Conservation (phyloP, 805 yeast genomes). For the Ogataea neopini region DNA sequence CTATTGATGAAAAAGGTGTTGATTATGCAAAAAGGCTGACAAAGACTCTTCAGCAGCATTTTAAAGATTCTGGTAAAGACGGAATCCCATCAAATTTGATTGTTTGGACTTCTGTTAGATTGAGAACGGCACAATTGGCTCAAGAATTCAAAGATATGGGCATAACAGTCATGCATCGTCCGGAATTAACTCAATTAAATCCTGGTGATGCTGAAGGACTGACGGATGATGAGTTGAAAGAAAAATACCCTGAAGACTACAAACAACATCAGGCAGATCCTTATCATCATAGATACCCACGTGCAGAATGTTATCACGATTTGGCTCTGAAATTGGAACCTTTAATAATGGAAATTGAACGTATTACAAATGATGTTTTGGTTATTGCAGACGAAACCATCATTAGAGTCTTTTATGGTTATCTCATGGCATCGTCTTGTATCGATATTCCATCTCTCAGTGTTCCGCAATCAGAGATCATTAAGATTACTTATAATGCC, state of each 20-base stretch:
- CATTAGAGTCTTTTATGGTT: slow-evolving; percentile 87
- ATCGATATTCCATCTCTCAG: slow-evolving; percentile 78
- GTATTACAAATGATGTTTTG: slow-evolving; percentile 82
- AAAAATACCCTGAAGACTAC: slow-evolving; percentile 68
- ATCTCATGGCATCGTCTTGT: slow-evolving; percentile 89
- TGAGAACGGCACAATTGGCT: slow-evolving; percentile 80
- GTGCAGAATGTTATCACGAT: slow-evolving; percentile 96
- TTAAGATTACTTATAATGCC: slow-evolving; percentile 85
- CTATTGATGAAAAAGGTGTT: slow-evolving; percentile 71
- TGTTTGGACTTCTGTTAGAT: slow-evolving; percentile 95
- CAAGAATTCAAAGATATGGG: slow-evolving; percentile 62
- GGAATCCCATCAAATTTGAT: slow-evolving; percentile 45
- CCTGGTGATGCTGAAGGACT: slow-evolving; percentile 85
- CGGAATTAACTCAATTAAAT: slow-evolving; percentile 82
- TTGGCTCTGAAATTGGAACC: slow-evolving; percentile 94
- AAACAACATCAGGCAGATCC: slow-evolving; percentile 71
- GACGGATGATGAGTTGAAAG: slow-evolving; percentile 57
- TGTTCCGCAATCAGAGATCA: slow-evolving; percentile 80
- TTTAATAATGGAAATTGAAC: slow-evolving; percentile 86
- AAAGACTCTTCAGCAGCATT: slow-evolving; percentile 48
- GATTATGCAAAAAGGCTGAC: slow-evolving; percentile 67
- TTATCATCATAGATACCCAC: slow-evolving; percentile 86
- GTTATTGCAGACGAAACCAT: slow-evolving; percentile 94
- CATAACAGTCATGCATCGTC: slow-evolving; percentile 68
- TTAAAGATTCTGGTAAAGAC: slow-evolving; percentile 21